These are phyloP conservation scores for Fraxinus dipetala DNA, from an alignment of 305 asterid species.

Conservation along the genomic window DNA sequence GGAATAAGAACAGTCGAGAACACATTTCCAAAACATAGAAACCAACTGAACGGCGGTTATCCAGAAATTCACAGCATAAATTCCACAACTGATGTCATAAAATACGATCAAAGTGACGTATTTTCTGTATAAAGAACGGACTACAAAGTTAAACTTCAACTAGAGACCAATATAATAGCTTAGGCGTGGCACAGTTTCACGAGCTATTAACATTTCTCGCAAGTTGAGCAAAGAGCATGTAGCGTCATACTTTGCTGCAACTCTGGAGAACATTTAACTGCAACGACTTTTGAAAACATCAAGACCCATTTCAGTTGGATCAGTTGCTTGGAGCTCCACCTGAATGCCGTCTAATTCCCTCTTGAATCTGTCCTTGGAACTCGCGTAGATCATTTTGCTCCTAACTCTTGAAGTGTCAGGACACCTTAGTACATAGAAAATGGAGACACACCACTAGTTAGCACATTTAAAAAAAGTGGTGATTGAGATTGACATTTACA, in stretches of 20 bases:
- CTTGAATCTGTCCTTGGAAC: conserved; percentile 79
- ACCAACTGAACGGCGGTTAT: conserved; percentile 19
- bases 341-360: conserved; percentile 75
- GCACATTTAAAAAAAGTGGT: background rate
- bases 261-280: conserved; percentile 35
- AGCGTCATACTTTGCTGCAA: conserved; percentile 25
- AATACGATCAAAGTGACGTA: conserved; percentile 23
- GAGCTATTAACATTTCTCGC: conserved; percentile 47
- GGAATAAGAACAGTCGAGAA: conserved; percentile 10
- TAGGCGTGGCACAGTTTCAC: conserved; percentile 36
- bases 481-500: background rate
- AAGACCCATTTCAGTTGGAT: conserved; percentile 68
- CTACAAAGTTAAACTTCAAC: conserved; percentile 33
- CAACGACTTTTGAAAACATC: conserved; percentile 71
- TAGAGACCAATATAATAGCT: conserved; percentile 35
- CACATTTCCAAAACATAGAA: conserved; percentile 18
- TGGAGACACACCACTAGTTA: conserved; percentile 2
- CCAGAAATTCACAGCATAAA: conserved; percentile 21
- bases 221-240: conserved; percentile 29
- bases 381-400: conserved; percentile 73
- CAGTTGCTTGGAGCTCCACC: conserved; percentile 79
- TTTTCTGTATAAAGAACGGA: conserved; percentile 20
- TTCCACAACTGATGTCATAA: conserved; percentile 19
- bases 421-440: conserved; percentile 41
- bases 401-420: conserved; percentile 71